Evolutionary conservation across 495 filamentous ascomycete genomes (phyloP), one percentile per base, ranked within the genome.

Genomic region (Hapsidospora chrysogenum): DNA sequence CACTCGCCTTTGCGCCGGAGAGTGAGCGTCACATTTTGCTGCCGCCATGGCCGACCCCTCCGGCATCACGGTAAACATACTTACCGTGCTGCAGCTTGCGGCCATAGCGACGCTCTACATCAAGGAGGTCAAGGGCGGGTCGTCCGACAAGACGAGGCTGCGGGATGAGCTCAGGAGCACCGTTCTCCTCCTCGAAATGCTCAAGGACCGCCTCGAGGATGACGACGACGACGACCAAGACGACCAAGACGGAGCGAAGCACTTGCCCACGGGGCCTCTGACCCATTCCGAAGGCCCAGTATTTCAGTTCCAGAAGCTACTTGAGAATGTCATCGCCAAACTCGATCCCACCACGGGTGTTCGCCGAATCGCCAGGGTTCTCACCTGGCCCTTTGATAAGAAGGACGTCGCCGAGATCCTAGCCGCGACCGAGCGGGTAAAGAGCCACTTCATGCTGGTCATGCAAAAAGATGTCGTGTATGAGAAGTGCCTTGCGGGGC

Each of bases 311-410:
- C 9, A 14, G 13, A 9, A 31, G 10, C 14, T 16, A 6, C 13
- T 31, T 8, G 29, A 31, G 17, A 17, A 31, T 7, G 17, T 31
- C 10, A 9, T 31, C 9, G 6, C 6, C n/a, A 17, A 31, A 17
- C 29, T 31, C 9, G 29, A 13, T 2, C 29, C 29, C 17, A 13
- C 15, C 14, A 17, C 15, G 15, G 9, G 17, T 1, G 14, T 31
- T 0, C 15, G 29, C 7, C 29, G 29, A 5, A 2, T 16, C 14
- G 13, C 13, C 3, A 9, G 17, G 29, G 5, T 17, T 9, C 17
- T 31, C 17, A 31, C 29, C 9, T 31, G 29, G 29, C 29, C 29
- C 8, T 31, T 31, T 31, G 29, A 31, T 13, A 31, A 31, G 13
- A 31, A 31, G 13, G 17, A 31, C 4, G 29, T 31, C 2, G 29